These are phyloP conservation scores for Clavispora asparagi DNA, from an alignment of 805 yeast species.

Conservation along the genomic window DNA sequence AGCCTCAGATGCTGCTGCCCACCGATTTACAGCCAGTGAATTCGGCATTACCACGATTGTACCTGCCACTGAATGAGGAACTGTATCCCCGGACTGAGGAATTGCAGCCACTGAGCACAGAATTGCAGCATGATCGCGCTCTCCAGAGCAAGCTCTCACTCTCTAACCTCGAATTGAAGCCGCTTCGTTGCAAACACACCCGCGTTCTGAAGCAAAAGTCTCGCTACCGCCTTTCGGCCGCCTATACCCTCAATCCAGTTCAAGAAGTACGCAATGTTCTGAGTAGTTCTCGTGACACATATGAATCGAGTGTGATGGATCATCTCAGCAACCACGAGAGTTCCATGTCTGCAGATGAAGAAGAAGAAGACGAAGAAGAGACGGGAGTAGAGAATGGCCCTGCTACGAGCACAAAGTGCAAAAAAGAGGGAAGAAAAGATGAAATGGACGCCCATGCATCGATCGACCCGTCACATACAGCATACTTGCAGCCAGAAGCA, in stretches of 20 bases:
- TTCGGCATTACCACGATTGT: too few species aligned
- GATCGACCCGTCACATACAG: too few species aligned
- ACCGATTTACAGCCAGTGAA: neutral
- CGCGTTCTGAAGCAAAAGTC: conserved; percentile 37
- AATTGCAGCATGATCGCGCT: neutral
- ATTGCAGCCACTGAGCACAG: neutral
- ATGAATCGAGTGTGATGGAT: conserved; percentile 1
- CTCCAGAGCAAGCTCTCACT: conserved; percentile 24
- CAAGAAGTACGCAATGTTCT: conserved; percentile 13
- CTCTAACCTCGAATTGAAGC: conserved; percentile 34
- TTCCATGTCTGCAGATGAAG: neutral
- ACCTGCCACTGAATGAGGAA: too few species aligned
- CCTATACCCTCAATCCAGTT: conserved; percentile 35
- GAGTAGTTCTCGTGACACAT: neutral
- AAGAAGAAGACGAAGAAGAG: too few species aligned
- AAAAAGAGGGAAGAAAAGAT: too few species aligned
- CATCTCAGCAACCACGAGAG: neutral
- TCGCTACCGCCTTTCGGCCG: conserved; percentile 33
- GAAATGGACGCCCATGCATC: too few species aligned
- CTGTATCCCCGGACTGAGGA: too few species aligned
- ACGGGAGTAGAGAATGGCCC: too few species aligned
- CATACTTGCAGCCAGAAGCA: too few species aligned
- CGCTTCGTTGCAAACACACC: conserved; percentile 29
- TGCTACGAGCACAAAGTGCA: too few species aligned
- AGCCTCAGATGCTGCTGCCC: neutral